phyloP scores from a whole-genome alignment of 495 filamentous ascomycete species.

The Penicillium bialowiezense region DNA sequence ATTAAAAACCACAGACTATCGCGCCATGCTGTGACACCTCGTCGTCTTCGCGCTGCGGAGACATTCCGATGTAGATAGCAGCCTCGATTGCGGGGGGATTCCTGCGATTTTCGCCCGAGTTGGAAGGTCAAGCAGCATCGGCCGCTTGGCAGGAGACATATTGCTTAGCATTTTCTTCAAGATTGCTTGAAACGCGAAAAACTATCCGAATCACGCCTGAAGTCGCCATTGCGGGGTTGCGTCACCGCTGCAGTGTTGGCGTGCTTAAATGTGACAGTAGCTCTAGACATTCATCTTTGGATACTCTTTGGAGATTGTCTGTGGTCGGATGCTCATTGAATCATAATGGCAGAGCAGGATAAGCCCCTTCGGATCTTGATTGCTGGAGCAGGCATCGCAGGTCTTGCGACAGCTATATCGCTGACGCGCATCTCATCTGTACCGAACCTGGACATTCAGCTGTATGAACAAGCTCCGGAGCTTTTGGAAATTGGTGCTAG shows the following conservation, averaged over 20 bases:
- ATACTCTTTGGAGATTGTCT: no score
- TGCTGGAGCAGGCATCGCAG: constrained; percentile 47
- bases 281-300: background rate
- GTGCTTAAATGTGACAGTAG: constrained; percentile 19
- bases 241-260: constrained; percentile 21
- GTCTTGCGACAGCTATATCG: constrained; percentile 44
- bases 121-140: background rate
- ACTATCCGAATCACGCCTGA: constrained; percentile 7
- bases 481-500: constrained; percentile 48
- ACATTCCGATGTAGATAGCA: background rate
- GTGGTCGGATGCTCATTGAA: no score
- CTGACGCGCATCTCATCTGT: constrained; percentile 26
- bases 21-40: constrained; percentile 11
- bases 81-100: background rate
- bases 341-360: constrained; percentile 12
- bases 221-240: constrained; percentile 17
- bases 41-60: constrained; percentile 4
- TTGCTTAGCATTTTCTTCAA: background rate
- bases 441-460: constrained; percentile 35
- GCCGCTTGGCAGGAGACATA: background rate
- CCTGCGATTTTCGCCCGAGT: background rate
- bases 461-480: constrained; percentile 46
- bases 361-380: constrained; percentile 39
- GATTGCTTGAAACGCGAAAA: background rate
- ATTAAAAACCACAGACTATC: background rate